Conservation (phyloP, 108 stramenopile species). For the Pinguiococcus pyrenoidosus region DNA sequence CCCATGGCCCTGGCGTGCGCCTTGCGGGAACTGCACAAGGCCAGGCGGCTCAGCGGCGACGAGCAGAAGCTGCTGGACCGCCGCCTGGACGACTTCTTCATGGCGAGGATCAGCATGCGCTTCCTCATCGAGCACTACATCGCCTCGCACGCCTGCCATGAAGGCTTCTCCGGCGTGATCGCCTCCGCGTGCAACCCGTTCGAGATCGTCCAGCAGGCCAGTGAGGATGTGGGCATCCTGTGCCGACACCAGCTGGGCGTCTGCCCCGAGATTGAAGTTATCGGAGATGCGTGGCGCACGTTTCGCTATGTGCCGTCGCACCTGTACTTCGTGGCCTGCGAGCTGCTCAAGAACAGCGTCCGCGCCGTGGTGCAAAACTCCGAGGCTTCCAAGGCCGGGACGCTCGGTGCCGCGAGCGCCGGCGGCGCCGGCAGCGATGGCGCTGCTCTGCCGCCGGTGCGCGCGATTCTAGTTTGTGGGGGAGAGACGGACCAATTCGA, state of each 20-base stretch:
- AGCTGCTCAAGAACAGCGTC: conserved; percentile 29
- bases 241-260: conserved; percentile 15
- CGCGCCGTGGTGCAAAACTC: conserved; percentile 13
- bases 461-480: too few relatives aligned
- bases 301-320: conserved; percentile 17
- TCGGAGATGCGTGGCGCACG: conserved; percentile 10
- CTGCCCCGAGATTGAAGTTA: conserved; percentile 11
- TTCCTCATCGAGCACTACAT: conserved; percentile 23
- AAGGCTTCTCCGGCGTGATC: conserved; percentile 20
- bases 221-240: conserved; percentile 12
- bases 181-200: conserved; percentile 16
- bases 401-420: background rate
- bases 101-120: conserved; percentile 15
- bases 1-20: conserved; percentile 14
- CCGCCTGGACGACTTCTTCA: conserved; percentile 19
- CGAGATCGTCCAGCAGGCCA: conserved; percentile 12
- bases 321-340: conserved; percentile 20
- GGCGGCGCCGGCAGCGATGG: background rate
- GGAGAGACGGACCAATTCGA: too few relatives aligned
- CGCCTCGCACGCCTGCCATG: conserved; percentile 8
- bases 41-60: conserved; percentile 2
- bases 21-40: conserved; percentile 5
- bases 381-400: too few relatives aligned
- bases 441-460: too few relatives aligned
- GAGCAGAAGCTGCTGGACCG: conserved; percentile 17